Base-by-base conservation (phyloP, 2,329 filamentous ascomycete species). In the Penicillium oxalicum region DNA sequence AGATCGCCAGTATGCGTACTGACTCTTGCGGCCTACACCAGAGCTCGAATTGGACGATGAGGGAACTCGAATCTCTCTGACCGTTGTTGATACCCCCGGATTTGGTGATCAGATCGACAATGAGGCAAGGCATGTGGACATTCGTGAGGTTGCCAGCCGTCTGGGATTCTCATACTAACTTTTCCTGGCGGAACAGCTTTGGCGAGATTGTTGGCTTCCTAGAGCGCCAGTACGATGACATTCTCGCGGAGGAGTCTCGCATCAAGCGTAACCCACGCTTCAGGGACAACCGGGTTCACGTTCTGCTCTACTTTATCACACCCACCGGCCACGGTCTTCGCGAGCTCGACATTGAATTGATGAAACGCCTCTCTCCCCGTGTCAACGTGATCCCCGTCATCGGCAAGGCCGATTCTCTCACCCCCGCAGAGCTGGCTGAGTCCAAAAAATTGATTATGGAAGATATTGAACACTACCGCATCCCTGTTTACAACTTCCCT, bases 191-290 rank as follows among this genome's bases (percentile, higher is more conserved):
- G 18, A 18, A 36, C 60, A 95, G 90, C 77, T 98, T 98, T 72
- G 86, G 87, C 63, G 93, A 97, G 75, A 98, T 98, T 66, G 91
- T 95, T 61, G 91, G 91, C 61, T 96, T 95, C 76, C 88, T 98
- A 65, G 93, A 98, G 81, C 84, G 91, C 77, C 91, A 98, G 83
- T 97, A 97, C 74, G 93, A 98, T 74, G 91, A 97, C 71, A 97
- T 98, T 79, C 82, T 98, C 63, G 91, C 93, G 55, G 91, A 97
- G 77, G 93, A 98, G 78, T 97, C 93, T 65, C 89, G 93, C 79
- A 98, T 98, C 81, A 98, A 98, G 88, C 93, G 93, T 90, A 98
- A 98, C 79, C 93, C 93, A 63, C 86, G 93, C 67, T 98, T 98
- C 86, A 86, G 93, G 69, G 93, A 98, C 77, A 97, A 98, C 78